Percentiles rank a stretch among this genome's conserved stretches.
These are phyloP conservation scores for Neurospora sp. DNA, from an alignment of 495 filamentous ascomycete genomes.

Conservation along the genomic window DNA sequence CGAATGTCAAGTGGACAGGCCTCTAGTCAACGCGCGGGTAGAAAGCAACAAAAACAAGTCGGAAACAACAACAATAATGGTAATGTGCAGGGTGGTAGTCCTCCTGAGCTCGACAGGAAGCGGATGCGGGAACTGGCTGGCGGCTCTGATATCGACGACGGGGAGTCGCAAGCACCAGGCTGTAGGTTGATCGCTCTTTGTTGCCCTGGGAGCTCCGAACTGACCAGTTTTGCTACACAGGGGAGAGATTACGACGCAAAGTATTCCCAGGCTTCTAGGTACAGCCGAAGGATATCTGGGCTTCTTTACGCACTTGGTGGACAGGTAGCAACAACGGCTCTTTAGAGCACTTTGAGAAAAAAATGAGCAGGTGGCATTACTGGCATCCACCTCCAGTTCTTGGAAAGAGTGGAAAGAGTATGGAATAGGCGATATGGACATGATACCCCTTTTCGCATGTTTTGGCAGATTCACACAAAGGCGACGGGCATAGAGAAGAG, in stretches of 20 bases:
- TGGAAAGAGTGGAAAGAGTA: not conserved
- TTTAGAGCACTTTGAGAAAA: not conserved
- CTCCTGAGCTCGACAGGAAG: slow-evolving; percentile 9
- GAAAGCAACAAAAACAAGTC: slow-evolving; percentile 1
- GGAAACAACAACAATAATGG: not conserved
- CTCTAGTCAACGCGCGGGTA: not conserved
- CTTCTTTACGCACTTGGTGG: not conserved
- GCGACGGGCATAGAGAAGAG: not conserved
- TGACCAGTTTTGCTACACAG: not conserved
- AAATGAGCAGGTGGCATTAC: not conserved
- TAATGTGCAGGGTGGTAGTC: not conserved
- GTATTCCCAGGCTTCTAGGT: slow-evolving; percentile 19
- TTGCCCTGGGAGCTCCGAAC: not conserved
- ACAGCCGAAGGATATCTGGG: not conserved
- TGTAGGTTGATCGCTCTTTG: slow-evolving; percentile 12
- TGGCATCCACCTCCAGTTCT: not conserved
- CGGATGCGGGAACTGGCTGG: slow-evolving; percentile 24
- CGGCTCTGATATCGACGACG: slow-evolving; percentile 15
- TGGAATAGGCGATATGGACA: not conserved
- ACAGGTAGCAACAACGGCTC: not conserved
- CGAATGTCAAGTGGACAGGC: not conserved
- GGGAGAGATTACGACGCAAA: slow-evolving; percentile 13
- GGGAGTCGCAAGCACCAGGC: slow-evolving; percentile 2
- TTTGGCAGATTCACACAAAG: not conserved
- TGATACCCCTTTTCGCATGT: not conserved